phyloP scores from a whole-genome alignment of 2,329 filamentous ascomycete genomes.

The Colletotrichum falcatum region DNA sequence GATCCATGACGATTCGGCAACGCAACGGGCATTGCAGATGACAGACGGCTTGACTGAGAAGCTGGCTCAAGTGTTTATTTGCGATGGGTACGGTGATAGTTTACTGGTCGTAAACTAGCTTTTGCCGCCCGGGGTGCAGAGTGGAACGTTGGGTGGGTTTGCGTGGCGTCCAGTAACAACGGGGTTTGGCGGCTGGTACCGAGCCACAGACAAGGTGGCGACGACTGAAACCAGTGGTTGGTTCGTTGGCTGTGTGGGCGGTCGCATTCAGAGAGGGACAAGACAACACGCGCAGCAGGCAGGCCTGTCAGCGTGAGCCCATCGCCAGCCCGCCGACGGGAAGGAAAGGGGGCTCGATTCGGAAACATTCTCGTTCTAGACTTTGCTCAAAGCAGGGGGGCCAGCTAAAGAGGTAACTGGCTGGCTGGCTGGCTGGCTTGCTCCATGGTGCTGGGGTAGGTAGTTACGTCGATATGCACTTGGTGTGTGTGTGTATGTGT shows the following conservation, averaged over 20 bases:
- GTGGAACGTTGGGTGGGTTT: not conserved
- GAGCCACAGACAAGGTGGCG: slow-evolving; percentile 22
- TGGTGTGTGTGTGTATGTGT: not conserved
- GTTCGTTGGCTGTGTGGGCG: slow-evolving; percentile 11
- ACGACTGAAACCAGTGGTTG: slow-evolving; percentile 29
- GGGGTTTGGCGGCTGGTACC: slow-evolving; percentile 24
- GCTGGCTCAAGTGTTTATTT: not conserved
- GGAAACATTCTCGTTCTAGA: slow-evolving; percentile 34
- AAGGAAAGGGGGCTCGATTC: slow-evolving; percentile 21
- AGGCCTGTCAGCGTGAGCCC: not conserved
- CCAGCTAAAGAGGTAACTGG: not conserved
- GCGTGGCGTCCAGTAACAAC: not conserved
- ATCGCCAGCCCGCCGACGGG: slow-evolving; percentile 4
- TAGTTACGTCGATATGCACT: not conserved
- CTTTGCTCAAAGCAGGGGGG: not conserved
- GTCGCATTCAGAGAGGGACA: slow-evolving; percentile 9
- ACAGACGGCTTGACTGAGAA: slow-evolving; percentile 8
- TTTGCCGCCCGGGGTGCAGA: not conserved
- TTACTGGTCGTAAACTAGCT: not conserved
- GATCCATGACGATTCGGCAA: not conserved
- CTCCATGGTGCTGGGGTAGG: not conserved
- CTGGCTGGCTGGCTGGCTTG: not conserved
- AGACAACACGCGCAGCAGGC: not conserved
- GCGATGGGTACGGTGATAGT: not conserved
- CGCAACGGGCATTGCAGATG: slow-evolving; percentile 1